Base-by-base conservation (phyloP, 371 early-diverging fungal species). In the Mucor plumbeus region DNA sequence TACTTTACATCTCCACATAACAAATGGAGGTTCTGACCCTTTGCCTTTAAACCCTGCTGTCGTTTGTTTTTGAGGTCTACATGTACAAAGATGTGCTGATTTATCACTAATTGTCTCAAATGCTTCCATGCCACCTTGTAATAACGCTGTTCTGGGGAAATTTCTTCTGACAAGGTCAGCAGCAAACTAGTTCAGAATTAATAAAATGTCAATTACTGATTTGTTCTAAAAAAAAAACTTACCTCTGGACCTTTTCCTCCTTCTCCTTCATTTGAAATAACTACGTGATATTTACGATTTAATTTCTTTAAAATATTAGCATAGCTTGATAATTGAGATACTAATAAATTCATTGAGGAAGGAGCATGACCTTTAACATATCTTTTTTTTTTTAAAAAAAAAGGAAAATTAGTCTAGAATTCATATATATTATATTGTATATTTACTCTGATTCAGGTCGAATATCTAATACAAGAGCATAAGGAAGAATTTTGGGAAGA, bases 121-220 rank as follows among this genome's bases (percentile, higher is more conserved):
- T 4, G 88, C 88, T 19, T 84, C 83, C 13, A 87, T 80, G 0
- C 90, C 88, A 5, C 88, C 90, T 62, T 86, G 82, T 44, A 90
- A 66, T 0, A 86, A 68, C 4, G 84, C 84, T 13, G 83, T 85
- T 36, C 88, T 69, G 3, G 81, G 61, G 55, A 90, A 87, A 5
- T 75, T 65, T 19, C 63, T 71, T 34, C 76, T 67, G 4, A 89
- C 87, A 17, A 88, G 71, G 10, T 83, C 78, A 17, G 80, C 77
- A 6, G 88, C 85, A 71, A 81, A 87, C 88, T 69, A 58, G 48
- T 39, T 56, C 59, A 61, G 19, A 26, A 10, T 47, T 47, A 47
- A 19, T 9, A 3, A 26, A 26, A 47, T 19, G 47, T 8, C 19
- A 19, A 41, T 9, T 4, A 41, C 15, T 41, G 14, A 15, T 15